Base-by-base conservation (phyloP, 768 basidiomycete genomes). In the Termitomyces sp. region DNA sequence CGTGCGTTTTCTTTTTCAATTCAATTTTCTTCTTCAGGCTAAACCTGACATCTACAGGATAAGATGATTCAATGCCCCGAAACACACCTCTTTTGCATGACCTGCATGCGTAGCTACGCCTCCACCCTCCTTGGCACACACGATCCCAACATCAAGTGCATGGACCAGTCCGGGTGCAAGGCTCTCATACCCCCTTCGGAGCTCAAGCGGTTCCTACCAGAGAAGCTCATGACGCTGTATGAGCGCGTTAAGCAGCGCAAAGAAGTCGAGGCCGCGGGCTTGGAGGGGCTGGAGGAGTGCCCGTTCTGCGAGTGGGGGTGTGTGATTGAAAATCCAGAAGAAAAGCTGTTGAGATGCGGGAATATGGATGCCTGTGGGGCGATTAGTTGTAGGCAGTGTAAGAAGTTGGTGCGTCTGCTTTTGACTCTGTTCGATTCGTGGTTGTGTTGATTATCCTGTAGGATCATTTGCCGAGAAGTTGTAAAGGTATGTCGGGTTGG, bases 21-120 rank as follows among this genome's bases (percentile, higher is more conserved):
- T 50, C 8, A 45, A 42, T 54, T 17, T 40, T 43, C 28, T 53
- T 34, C 41, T 30, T 35, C 49, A 21, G 51, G 42, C 14, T 30
- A 42, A 21, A 34, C 26, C 8, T 9, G 37, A 37, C 53, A 9
- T 37, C 30, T n/a, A 30, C 26, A 95, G 91, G 80, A 82, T 40
- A 83, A 88, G 61, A 88, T 94, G 85, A 77, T 90, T 2, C 93
- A 95, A 70, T 96, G 93, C 62, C 84, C 88, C 0, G 93, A 94
- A 53, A 84, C 87, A 0, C 93, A 97, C 66, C 80, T 93, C 2
- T 97, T 96, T 72, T 96, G 93, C 68, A 73, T 66, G 34, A 70
- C 75, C 1, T 96, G 93, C 66, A 79, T 91, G 69, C 79, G 70
- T 1, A 70, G 77, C 2, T 88, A 93, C 63, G 84, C 85, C 1